Percentiles rank a stretch among this genome's conserved stretches.
Evolutionary conservation across 306 rosid genomes (phyloP).

Genomic region (Prunus fruticosa): DNA sequence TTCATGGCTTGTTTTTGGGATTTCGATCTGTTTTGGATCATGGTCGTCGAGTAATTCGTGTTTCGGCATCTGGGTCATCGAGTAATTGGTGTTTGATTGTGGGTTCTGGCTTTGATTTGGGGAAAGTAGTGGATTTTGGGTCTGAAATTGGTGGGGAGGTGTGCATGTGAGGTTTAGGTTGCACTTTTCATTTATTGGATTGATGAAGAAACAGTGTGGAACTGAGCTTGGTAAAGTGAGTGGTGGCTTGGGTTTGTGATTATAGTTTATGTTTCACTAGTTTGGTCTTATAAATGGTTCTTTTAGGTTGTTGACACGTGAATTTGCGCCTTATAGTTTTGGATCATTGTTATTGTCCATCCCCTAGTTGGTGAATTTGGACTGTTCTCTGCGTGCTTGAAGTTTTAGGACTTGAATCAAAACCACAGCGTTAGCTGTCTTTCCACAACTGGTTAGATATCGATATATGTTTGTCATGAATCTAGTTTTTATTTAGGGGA

Average conservation of each 20-base stretch:
- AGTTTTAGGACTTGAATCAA: conserved; percentile 8
- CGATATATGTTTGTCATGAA: neutral
- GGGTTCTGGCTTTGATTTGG: conserved; percentile 35
- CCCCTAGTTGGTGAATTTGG: conserved; percentile 14
- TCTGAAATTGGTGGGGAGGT: conserved; percentile 30
- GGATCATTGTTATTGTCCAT: conserved; percentile 19
- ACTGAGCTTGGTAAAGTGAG: conserved; percentile 36
- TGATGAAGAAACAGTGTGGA: conserved; percentile 32
- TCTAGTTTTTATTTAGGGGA: neutral
- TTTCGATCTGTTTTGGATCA: conserved; percentile 62
- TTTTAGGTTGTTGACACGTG: neutral
- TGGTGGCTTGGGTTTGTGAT: conserved; percentile 23
- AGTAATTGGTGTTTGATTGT: conserved; percentile 25
- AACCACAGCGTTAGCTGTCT: conserved; percentile 11
- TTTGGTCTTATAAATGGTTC: conserved; percentile 17
- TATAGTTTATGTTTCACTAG: conserved; percentile 25
- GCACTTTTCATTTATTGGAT: conserved; percentile 34
- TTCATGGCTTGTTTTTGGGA: conserved; percentile 56
- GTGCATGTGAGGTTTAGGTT: conserved; percentile 21
- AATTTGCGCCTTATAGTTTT: conserved; percentile 24
- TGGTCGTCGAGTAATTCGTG: conserved; percentile 31
- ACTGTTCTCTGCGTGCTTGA: conserved; percentile 9
- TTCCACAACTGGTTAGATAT: conserved; percentile 13
- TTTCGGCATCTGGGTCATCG: conserved; percentile 33
- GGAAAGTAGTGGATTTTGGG: conserved; percentile 28